Base-by-base conservation (phyloP, 2,329 filamentous ascomycete genomes). In the Sphaerostilbella broomeana region DNA sequence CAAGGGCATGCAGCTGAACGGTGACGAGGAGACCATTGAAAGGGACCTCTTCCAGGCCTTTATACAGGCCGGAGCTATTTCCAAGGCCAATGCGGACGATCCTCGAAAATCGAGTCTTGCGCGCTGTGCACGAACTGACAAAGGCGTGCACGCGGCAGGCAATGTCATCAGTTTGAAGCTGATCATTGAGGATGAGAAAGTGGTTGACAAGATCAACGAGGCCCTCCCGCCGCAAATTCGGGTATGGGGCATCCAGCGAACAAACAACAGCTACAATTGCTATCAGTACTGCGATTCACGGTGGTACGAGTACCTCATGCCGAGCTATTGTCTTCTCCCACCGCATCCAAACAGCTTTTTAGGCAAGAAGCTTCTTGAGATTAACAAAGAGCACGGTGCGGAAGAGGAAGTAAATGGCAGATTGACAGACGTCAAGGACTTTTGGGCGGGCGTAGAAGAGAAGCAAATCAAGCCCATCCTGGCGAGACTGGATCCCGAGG, bases 261-360 rank as follows among this genome's bases (percentile, higher is more conserved):
- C 90, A 1, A 90, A 83, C 57, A 90, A 89, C 49, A 79, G 80
- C 50, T 98, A 97, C 69, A 95, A 86, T 62, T 90, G 86, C 63
- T 98, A 98, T 63, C 84, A 94, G 58, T 77, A 86, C 40, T 95
- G 90, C 63, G 92, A 98, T 63, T 95, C 88, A 18, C 75, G 92
- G 51, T 94, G 89, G 73, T 98, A 98, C 64, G 92, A 98, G 66
- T 98, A 98, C 58, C 70, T 98, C 37, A 86, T 98, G 61, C 92
- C 92, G 3, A 92, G 85, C 28, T 88, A 97, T 63, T 87, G 85
- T 41, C 85, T 98, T 51, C 67, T 98, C 21, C 92, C 92, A 15
- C 92, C 92, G 0, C 89, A 97, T 58, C 89, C 89, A 0, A 81
- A 83, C 47, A 94, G 86, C 45, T 95, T 77, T 58, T 63, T 98